phyloP scores from a whole-genome alignment of 2,329 filamentous ascomycete species.

The Fusarium secorum region DNA sequence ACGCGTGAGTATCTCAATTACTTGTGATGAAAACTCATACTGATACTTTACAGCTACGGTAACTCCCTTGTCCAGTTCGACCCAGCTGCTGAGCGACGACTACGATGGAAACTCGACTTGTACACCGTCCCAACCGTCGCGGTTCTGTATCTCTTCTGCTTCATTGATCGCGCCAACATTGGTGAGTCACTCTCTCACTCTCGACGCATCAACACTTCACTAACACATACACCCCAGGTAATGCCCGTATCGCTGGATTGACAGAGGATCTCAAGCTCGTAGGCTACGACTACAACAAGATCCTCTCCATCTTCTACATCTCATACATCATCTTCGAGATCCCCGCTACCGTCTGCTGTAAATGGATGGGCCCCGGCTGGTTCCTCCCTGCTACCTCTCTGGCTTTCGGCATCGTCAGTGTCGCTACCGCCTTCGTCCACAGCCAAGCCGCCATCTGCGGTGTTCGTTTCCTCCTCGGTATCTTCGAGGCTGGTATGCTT shows the following conservation, averaged over 20 bases:
- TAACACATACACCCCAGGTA: slow-evolving; percentile 21
- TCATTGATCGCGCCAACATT: slow-evolving; percentile 78
- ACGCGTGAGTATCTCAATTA: slow-evolving; percentile 31
- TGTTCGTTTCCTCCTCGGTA: slow-evolving; percentile 67
- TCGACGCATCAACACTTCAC: neutral
- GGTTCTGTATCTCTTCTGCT: slow-evolving; percentile 75
- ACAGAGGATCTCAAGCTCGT: slow-evolving; percentile 62
- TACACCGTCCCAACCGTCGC: slow-evolving; percentile 71
- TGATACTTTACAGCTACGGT: slow-evolving; percentile 32
- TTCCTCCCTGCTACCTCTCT: slow-evolving; percentile 67
- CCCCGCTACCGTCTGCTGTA: slow-evolving; percentile 68
- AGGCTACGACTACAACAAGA: slow-evolving; percentile 69
- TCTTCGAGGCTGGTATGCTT: slow-evolving; percentile 72
- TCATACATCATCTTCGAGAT: slow-evolving; percentile 73
- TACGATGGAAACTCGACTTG: slow-evolving; percentile 71
- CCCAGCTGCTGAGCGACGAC: slow-evolving; percentile 58
- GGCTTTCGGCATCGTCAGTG: slow-evolving; percentile 64
- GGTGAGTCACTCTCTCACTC: slow-evolving; percentile 52
- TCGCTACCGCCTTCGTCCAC: slow-evolving; percentile 68
- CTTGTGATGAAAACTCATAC: neutral
- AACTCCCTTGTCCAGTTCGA: slow-evolving; percentile 41
- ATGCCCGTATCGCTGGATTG: slow-evolving; percentile 66
- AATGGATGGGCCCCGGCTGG: slow-evolving; percentile 70
- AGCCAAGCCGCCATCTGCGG: slow-evolving; percentile 57
- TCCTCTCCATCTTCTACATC: slow-evolving; percentile 70